These are phyloP conservation scores for Mycena vitilis DNA, from an alignment of 768 basidiomycete species.

Conservation along the genomic window DNA sequence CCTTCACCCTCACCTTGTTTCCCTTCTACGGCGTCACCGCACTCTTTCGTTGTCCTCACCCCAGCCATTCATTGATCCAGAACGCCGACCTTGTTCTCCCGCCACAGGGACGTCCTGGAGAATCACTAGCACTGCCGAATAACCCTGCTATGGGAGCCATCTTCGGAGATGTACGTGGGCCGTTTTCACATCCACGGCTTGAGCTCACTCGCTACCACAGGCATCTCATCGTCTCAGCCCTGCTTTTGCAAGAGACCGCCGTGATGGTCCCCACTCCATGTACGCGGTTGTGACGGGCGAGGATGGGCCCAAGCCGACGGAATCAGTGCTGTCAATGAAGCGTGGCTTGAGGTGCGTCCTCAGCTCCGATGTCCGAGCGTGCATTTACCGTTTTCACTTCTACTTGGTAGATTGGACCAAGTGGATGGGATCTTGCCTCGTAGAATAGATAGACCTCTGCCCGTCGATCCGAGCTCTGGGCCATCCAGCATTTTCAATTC, in stretches of 20 bases:
- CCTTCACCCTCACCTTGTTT: too few relatives aligned
- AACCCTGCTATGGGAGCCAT: too few relatives aligned
- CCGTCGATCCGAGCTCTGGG: not conserved
- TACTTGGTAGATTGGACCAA: not conserved
- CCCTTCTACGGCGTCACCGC: not conserved
- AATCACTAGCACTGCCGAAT: not conserved
- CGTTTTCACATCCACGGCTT: not conserved
- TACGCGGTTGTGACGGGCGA: not conserved
- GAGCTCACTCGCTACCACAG: not conserved
- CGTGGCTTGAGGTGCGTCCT: not conserved
- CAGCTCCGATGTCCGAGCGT: not conserved
- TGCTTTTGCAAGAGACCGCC: not conserved
- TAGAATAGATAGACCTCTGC: not conserved
- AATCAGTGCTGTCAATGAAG: not conserved
- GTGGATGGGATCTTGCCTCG: not conserved
- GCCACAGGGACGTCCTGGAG: not conserved
- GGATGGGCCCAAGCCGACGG: not conserved
- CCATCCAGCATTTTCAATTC: not conserved
- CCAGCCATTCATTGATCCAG: constrained; percentile 4
- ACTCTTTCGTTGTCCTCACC: constrained; percentile 3
- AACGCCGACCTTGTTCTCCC: not conserved
- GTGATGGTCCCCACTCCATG: not conserved
- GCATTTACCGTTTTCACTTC: not conserved
- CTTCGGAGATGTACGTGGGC: not conserved
- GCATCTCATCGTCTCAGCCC: not conserved